Conservation (phyloP, 306 rosid genomes). For the Aeschynomene evenia region DNA sequence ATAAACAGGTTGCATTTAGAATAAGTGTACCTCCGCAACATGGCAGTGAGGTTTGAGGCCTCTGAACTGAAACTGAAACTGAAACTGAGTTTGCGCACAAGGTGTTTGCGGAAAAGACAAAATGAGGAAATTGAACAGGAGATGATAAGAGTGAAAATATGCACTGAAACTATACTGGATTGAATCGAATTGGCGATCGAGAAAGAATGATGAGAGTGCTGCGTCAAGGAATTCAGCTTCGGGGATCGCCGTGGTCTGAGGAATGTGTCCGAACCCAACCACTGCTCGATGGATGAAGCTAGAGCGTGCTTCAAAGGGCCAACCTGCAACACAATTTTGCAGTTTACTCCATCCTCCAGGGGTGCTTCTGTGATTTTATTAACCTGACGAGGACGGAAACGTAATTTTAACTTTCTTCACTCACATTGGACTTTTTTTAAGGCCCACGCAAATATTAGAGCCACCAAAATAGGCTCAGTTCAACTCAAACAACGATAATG, state of each 20-base stretch:
- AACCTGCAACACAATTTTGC: background rate
- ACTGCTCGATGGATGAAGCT: too few species aligned
- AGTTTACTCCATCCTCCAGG: too few species aligned
- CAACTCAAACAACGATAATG: too few species aligned
- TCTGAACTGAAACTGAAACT: background rate
- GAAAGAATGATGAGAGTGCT: background rate
- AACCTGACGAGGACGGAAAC: too few species aligned
- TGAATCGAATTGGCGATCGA: background rate
- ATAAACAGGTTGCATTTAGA: background rate
- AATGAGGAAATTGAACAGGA: background rate
- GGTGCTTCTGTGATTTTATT: too few species aligned
- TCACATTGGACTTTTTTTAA: too few species aligned
- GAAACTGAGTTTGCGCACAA: background rate
- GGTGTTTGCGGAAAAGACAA: constrained; percentile 3
- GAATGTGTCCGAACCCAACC: background rate
- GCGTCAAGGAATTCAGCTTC: too few species aligned
- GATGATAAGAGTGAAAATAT: background rate
- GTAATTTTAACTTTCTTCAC: too few species aligned
- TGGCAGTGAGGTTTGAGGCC: constrained; percentile 29
- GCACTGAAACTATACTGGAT: too few species aligned
- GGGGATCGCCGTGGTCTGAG: background rate
- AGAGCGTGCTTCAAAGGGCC: too few species aligned
- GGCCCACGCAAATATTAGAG: too few species aligned
- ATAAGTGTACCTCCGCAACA: constrained; percentile 53
- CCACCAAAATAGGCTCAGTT: too few species aligned